phyloP scores from a whole-genome alignment of 2,329 filamentous ascomycete species.

The Paecilomyces sp. region DNA sequence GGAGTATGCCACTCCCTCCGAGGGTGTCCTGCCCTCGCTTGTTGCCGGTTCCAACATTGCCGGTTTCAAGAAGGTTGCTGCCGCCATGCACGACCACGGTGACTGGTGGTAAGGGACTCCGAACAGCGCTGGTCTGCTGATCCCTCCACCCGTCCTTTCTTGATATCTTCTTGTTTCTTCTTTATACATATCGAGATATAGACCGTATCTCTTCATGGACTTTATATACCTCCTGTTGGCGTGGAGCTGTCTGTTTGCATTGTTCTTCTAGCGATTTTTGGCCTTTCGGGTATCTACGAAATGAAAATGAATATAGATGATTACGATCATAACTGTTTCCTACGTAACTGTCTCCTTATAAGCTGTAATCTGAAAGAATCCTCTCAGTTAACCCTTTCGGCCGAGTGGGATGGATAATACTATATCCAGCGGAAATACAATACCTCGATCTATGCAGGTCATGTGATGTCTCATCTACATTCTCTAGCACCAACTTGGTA shows the following conservation, averaged over 20 bases:
- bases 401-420: no score
- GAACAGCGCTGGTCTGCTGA: neutral
- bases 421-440: no score
- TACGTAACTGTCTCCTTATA: neutral
- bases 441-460: no score
- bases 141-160: neutral
- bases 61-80: slow-evolving; percentile 91
- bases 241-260: neutral
- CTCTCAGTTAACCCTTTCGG: no score
- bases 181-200: neutral
- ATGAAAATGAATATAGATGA: neutral
- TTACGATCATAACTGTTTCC: neutral
- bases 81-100: slow-evolving; percentile 92
- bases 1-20: slow-evolving; percentile 71
- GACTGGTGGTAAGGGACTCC: slow-evolving; percentile 64
- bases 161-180: slow-evolving; percentile 3
- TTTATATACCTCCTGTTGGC: neutral
- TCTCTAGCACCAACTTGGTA: no score
- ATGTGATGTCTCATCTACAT: no score
- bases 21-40: slow-evolving; percentile 80
- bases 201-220: neutral
- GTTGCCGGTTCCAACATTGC: slow-evolving; percentile 96
- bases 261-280: neutral
- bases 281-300: neutral
- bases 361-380: no score